Evolutionary conservation across 768 basidiomycete genomes (phyloP), one percentile per base, ranked within the genome.

Genomic region (Dacryopinax primogenitus): DNA sequence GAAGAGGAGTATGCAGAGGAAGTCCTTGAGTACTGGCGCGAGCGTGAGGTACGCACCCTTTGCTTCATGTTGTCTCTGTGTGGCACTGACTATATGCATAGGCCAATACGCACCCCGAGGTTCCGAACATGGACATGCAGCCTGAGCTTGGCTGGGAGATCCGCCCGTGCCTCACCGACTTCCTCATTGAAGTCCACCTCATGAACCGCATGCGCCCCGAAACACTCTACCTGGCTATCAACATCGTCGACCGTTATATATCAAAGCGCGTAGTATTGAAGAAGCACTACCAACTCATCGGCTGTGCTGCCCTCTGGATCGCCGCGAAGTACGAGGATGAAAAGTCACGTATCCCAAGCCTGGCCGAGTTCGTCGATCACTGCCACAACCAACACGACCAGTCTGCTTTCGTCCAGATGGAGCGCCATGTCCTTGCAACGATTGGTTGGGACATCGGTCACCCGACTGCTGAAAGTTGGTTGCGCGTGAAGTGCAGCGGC

Each of bases 81-180:
- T 26, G 63, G 68, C 66, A 70, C 64, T 16, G 65, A 47, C 64
- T 66, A n/a, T 62, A 62, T 66, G 67, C 67, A 26, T 69, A 94
- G 93, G 83, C 81, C 66, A 84, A 75, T 71, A 98, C 95, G 36
- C 88, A 90, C 83, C 89, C 89, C 32, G 92, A 88, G n/a, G 85
- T 87, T 36, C 83, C 92, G 68, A 92, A 92, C 62, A 99, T 99
- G 91, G 96, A 99, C 75, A 92, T 94, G 78, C 96, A 99, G 74
- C 95, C 96, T 34, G 96, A 99, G 77, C 92, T 99, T 73, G 83
- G 88, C 71, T 98, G 96, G 96, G 91, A 94, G 77, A 99, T 99
- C 96, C 91, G 96, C 36, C 92, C 92, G 34, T 95, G 90, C 79
- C 86, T 99, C 47, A 92, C 98, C 74, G 96, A 99, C 76, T 99